Evolutionary conservation across 805 yeast genomes (phyloP), one percentile per base, ranked within the genome.

Genomic region (Saccharomycopsis vini): DNA sequence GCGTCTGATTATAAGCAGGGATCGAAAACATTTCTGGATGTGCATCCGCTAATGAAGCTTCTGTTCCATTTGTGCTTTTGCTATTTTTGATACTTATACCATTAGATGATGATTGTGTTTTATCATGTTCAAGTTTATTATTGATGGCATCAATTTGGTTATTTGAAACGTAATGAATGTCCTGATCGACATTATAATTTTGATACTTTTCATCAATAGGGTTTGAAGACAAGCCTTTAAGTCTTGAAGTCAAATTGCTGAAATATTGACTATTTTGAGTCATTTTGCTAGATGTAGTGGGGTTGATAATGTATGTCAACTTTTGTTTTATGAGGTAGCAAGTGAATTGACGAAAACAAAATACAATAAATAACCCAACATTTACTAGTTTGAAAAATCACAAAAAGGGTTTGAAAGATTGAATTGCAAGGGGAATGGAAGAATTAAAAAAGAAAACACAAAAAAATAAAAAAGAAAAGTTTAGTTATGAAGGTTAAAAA

Each of bases 1-100:
- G 51, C 22, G 51, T 48, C 34, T 48, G 51, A 20, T 42, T 37
- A 28, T 48, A 48, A 4, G 44, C 45, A 20, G 51, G 49, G 15
- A 47, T 38, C 7, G 44, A 31, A n/a, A 46, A 26, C 39, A 39
- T 24, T 9, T 42, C 49, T 5, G 49, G 49, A 22, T 39, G 42
- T 5, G 46, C 7, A 22, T 44, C 47, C 20, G 33, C 37, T 9
- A 44, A 15, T 22, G 42, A 42, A 18, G 22, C 15, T 22, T 28
- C 30, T n/a, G n/a, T n/a, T n/a, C n/a, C n/a, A n/a, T n/a, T n/a
- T n/a, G n/a, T n/a, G n/a, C n/a, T n/a, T 22, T 9, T 30, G 15
- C 21, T 22, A 7, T 24, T 26, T 18, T 26, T 23, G 22, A 37
- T 37, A 26, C n/a, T 26, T 7, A 37, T 37, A 15, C 19, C 26